Evolutionary conservation across 768 basidiomycete species (phyloP).

Genomic region (Lentinus tigrinus): DNA sequence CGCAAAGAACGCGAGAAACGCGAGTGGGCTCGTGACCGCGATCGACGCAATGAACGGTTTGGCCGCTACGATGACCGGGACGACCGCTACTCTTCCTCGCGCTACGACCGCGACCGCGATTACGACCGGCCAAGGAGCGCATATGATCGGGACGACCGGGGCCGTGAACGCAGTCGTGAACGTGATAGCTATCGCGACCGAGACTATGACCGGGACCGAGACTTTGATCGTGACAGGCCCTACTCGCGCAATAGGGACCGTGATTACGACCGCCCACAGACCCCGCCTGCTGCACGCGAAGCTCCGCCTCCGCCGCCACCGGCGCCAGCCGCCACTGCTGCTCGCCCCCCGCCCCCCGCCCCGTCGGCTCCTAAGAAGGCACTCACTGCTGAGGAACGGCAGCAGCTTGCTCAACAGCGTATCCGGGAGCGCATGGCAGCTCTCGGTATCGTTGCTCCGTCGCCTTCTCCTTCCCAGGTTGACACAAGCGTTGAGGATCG

Average conservation of each 20-base stretch:
- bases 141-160: constrained; percentile 42
- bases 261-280: constrained; percentile 34
- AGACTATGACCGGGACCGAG: constrained; percentile 30
- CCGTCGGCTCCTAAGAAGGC: constrained; percentile 64
- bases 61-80: constrained; percentile 61
- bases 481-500: constrained; percentile 86
- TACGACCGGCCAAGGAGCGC: constrained; percentile 32
- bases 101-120: constrained; percentile 38
- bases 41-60: constrained; percentile 79
- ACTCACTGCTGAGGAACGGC: constrained; percentile 80
- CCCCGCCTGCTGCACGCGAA: constrained; percentile 40
- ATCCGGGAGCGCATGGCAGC: constrained; percentile 84
- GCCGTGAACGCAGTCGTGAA: constrained; percentile 41
- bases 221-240: constrained; percentile 37
- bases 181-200: constrained; percentile 36
- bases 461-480: constrained; percentile 44
- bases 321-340: constrained; percentile 41
- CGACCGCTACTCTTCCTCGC: constrained; percentile 39
- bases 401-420: constrained; percentile 76
- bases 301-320: constrained; percentile 52
- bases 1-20: constrained; percentile 75
- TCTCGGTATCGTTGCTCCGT: constrained; percentile 61
- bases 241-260: constrained; percentile 39
- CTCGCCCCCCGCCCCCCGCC: constrained; percentile 51
- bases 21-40: constrained; percentile 76